Conservation (phyloP, 352 stramenopile genomes). For the Pythium vanterpoolii region DNA sequence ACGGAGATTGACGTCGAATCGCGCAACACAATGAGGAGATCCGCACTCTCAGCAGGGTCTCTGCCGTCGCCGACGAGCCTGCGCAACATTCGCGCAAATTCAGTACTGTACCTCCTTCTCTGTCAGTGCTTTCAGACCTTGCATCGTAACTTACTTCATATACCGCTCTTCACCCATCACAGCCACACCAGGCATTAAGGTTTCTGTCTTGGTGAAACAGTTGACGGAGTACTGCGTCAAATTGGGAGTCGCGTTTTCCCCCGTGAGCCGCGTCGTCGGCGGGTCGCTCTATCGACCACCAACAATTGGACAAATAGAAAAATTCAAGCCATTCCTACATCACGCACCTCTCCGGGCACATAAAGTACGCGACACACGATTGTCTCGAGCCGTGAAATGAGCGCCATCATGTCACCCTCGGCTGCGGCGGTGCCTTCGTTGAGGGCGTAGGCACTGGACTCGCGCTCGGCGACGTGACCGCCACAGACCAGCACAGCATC, state of each 20-base stretch:
- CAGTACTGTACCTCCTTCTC: background rate
- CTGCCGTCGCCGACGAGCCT: conserved; percentile 57
- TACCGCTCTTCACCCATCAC: conserved; percentile 56
- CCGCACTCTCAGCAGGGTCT: conserved; percentile 42
- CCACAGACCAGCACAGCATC: conserved; percentile 77
- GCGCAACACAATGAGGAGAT: conserved; percentile 65
- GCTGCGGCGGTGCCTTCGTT: conserved; percentile 62
- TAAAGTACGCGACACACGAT: conserved; percentile 86
- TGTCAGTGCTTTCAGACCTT: background rate
- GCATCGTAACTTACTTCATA: conserved; percentile 38
- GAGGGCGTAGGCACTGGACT: conserved; percentile 45
- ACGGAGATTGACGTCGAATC: conserved; percentile 39
- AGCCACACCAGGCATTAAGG: conserved; percentile 31
- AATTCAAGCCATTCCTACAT: background rate
- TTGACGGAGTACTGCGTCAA: conserved; percentile 85
- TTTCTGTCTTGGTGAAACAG: conserved; percentile 48
- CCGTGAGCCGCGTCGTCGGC: conserved; percentile 60
- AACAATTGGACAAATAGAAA: background rate
- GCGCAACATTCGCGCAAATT: background rate
- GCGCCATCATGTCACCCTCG: conserved; percentile 88
- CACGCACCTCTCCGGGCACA: conserved; percentile 53
- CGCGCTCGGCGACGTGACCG: conserved; percentile 47
- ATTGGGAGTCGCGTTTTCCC: conserved; percentile 37
- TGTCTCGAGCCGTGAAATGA: conserved; percentile 84
- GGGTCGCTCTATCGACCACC: conserved; percentile 54